Base-by-base conservation (phyloP, 106 monocot genomes). In the Allium sativum region DNA sequence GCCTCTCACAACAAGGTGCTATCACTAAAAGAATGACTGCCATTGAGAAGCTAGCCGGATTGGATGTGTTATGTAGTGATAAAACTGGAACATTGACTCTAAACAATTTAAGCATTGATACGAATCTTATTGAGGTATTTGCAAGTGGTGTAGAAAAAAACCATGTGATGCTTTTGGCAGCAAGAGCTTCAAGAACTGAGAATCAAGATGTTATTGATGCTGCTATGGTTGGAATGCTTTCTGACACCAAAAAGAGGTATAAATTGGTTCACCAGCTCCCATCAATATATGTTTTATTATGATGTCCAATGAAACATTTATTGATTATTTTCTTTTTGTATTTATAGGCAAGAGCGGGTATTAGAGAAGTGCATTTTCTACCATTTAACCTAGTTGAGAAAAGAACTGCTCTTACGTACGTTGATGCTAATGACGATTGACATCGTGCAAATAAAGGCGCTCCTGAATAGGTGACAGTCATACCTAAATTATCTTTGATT, bases 1-100 rank as follows among this genome's bases (percentile, higher is more conserved):
- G 71, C 77, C 48, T 64, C 0, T 64, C 64, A 17, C 17, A 64
- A 9, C 68, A 68, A 44, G 68, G 68, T 8, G 68, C 46, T 7
- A 96, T 96, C 67, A 96, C 95, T 21, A 96, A 96, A 73, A 74
- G 95, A 52, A 96, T 96, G 95, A 96, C 95, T 60, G 95, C 95
- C 21, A 96, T 96, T 16, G 95, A 96, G 77, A 90, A 96, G 70
- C 82, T 96, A 90, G 95, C 95, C 12, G 95, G 95, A n/a, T 90
- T 96, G 95, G 95, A 96, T 56, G 95, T 96, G 6, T 82, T 90
- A 6, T 96, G 90, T 79, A 90, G 90, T 61, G 95, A 96, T 60
- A 96, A 96, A 40, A 96, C 95, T 4, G 78, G 83, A 31, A 83
- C 83, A 10, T 61, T 89, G 15, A 84, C 89, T 1, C 76, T 84